phyloP scores from a whole-genome alignment of 2,329 filamentous ascomycete species.

The Purpureocillium lavendulum region DNA sequence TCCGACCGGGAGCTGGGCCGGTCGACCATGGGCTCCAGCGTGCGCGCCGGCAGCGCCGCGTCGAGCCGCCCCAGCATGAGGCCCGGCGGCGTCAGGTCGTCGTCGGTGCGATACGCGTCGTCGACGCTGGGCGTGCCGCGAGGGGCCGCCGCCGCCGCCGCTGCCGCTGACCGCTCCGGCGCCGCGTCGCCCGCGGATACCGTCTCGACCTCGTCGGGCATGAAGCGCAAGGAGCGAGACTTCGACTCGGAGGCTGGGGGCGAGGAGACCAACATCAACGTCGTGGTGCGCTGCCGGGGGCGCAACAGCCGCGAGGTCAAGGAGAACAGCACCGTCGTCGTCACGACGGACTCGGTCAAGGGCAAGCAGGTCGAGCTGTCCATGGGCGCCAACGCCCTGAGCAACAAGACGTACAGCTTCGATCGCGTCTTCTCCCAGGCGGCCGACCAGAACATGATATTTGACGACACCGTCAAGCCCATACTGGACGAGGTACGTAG shows the following conservation, averaged over 20 bases:
- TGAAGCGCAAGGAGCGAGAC: constrained; percentile 82
- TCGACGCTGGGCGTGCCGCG: constrained; percentile 12
- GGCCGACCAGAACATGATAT: constrained; percentile 88
- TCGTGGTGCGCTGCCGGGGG: constrained; percentile 89
- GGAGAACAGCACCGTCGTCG: constrained; percentile 91
- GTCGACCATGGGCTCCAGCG: constrained; percentile 22
- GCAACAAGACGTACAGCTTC: constrained; percentile 94
- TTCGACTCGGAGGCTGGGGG: constrained; percentile 57
- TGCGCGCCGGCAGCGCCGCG: constrained; percentile 12
- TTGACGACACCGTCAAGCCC: constrained; percentile 89
- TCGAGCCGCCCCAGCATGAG: constrained; percentile 16
- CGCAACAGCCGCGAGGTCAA: constrained; percentile 86
- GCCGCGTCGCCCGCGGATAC: constrained; percentile 66
- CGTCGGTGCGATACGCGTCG: constrained; percentile 13
- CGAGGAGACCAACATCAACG: constrained; percentile 94
- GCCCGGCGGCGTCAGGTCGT: constrained; percentile 11
- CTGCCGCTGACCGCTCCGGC: constrained; percentile 18
- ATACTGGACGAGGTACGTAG: constrained; percentile 77
- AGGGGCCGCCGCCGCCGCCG: not conserved
- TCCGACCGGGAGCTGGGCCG: constrained; percentile 28
- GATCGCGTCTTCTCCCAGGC: constrained; percentile 95
- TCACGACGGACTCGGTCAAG: constrained; percentile 80
- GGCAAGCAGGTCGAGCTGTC: constrained; percentile 77
- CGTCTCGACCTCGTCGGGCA: constrained; percentile 45
- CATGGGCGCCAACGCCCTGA: constrained; percentile 87